Conservation (phyloP, 768 basidiomycete species). For the Auriscalpium vulgare region DNA sequence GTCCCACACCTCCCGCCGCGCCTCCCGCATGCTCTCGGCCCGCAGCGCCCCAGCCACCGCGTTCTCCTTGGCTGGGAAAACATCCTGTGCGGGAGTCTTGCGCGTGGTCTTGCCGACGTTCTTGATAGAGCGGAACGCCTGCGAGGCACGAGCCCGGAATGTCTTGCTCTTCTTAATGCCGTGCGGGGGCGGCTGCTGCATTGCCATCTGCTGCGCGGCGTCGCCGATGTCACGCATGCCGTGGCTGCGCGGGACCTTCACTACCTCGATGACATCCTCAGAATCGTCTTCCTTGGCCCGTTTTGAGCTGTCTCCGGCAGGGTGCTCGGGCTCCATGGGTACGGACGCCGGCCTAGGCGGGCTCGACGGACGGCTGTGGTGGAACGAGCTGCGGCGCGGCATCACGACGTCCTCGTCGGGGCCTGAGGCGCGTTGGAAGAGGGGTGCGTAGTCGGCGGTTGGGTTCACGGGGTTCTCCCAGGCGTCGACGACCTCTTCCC, state of each 20-base stretch:
- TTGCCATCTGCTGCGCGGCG: background rate
- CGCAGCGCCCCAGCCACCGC: background rate
- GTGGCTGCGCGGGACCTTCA: conserved; percentile 26
- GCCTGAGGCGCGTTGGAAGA: conserved; percentile 19
- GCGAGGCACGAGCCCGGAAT: conserved; percentile 25
- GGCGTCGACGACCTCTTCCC: conserved; percentile 20
- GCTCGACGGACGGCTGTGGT: background rate
- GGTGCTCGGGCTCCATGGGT: conserved; percentile 1
- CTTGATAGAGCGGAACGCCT: conserved; percentile 29
- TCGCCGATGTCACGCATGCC: conserved; percentile 20
- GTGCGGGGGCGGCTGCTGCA: conserved; percentile 6
- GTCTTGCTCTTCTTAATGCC: conserved; percentile 24
- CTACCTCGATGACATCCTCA: conserved; percentile 28
- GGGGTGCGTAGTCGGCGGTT: conserved; percentile 23
- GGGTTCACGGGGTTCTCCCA: conserved; percentile 17
- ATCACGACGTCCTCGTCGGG: conserved; percentile 21
- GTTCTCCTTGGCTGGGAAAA: conserved; percentile 5
- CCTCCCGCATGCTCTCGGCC: background rate
- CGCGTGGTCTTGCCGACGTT: conserved; percentile 22
- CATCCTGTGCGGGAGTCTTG: conserved; percentile 5
- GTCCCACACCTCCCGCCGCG: conserved; percentile 3
- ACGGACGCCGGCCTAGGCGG: conserved; percentile 1
- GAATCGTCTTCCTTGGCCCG: conserved; percentile 12
- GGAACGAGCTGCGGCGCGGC: conserved; percentile 18
- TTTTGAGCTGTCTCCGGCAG: conserved; percentile 6